Base-by-base conservation (phyloP, 257 asterid genomes). In the Mitragyna speciosa region DNA sequence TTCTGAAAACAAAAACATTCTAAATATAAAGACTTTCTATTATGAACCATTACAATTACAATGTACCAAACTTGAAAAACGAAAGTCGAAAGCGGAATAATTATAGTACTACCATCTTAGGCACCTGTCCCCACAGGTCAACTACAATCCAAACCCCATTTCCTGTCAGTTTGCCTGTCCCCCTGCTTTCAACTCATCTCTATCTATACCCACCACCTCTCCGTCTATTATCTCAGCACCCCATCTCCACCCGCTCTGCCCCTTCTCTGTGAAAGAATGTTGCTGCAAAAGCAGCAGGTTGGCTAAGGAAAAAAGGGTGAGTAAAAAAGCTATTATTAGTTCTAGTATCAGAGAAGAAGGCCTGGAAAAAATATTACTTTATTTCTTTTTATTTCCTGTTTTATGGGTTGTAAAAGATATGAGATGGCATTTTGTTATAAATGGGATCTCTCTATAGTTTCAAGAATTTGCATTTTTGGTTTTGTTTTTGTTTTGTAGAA, bases 241-340 rank as follows among this genome's bases (percentile, higher is more conserved):
- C 24, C 15, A 28, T 1, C 2, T 16, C 24, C 47, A 1, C 12
- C 26, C 8, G 0, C 12, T 22, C 39, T n/a, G 2, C 30, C 11
- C 20, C 10, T 17, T 69, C 28, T 7, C 31, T 33, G 39, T 16
- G 24, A 59, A 73, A 61, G 58, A 41, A 20, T 31, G 65, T 67
- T 65, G 75, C 68, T 73, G 78, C 78, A 61, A 12, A 71, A 72
- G 61, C 52, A 30, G 56, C 67, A 72, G 70, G 12, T 65, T 72
- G 59, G 41, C 16, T 73, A 26, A 20, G 15, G 12, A 41, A n/a
- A 64, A 28, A 64, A 30, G 67, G 76, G 79, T 65, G n/a, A 49
- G 43, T 36, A 43, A 12, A 8, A 12, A n/a, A 26, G 33, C 26
- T 63, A 17, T 0, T 47, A 7, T 1, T 52, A 28, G 4, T 52